Evolutionary conservation across 2,329 filamentous ascomycete genomes (phyloP).

Genomic region (Xylaria sp.): DNA sequence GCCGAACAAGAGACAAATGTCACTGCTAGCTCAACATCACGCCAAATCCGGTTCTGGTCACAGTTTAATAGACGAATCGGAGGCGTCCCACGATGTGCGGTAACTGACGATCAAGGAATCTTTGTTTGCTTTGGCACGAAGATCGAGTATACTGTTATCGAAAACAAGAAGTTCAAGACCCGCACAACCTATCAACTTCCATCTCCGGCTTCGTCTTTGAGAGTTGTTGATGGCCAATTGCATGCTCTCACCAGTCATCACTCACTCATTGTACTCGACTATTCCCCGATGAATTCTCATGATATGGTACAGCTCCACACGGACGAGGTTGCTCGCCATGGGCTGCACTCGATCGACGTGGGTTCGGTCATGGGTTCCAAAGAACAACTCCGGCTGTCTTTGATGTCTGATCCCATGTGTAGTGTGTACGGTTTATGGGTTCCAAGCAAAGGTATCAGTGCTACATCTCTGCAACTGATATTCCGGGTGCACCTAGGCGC

Average conservation of each 20-base stretch:
- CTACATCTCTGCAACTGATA: conserved; percentile 37
- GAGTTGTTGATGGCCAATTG: conserved; percentile 43
- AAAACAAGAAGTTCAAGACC: conserved; percentile 49
- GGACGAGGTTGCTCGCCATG: conserved; percentile 41
- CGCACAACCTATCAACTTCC: conserved; percentile 45
- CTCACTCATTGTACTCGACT: conserved; percentile 52
- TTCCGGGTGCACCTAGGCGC: conserved; percentile 53
- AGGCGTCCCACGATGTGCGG: conserved; percentile 52
- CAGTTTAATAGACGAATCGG: conserved; percentile 35
- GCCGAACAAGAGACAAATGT: conserved; percentile 32
- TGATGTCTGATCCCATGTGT: conserved; percentile 45
- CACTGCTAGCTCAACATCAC: conserved; percentile 24
- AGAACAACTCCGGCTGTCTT: conserved; percentile 37
- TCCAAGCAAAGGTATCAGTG: conserved; percentile 39
- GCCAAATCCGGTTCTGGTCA: conserved; percentile 49
- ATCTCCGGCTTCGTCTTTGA: conserved; percentile 48
- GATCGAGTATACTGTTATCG: conserved; percentile 53
- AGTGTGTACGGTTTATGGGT: conserved; percentile 48
- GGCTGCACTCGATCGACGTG: conserved; percentile 44
- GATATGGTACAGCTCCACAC: conserved; percentile 40
- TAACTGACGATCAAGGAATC: conserved; percentile 50
- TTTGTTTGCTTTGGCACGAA: conserved; percentile 49
- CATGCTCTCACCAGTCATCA: conserved; percentile 49
- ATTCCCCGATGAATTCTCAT: conserved; percentile 30
- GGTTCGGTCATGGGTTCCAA: conserved; percentile 23